These are phyloP conservation scores for Fomitopsis palustris DNA, from an alignment of 1,284 basidiomycete genomes.

Conservation along the genomic window DNA sequence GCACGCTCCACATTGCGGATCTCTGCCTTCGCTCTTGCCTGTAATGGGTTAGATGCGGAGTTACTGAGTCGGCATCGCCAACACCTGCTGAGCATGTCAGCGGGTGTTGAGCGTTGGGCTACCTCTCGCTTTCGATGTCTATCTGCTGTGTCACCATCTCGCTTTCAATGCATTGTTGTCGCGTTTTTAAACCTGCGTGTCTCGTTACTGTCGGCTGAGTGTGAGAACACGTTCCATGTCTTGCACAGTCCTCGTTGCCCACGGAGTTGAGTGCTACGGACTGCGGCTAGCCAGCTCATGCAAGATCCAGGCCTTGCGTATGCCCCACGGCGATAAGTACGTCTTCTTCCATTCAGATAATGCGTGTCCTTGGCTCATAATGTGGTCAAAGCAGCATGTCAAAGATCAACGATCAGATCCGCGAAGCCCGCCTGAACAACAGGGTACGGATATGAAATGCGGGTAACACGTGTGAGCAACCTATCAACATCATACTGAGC, in stretches of 20 bases:
- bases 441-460: background rate
- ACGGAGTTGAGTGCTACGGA: background rate
- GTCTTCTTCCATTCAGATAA: too few species aligned
- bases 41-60: background rate
- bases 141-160: background rate
- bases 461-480: background rate
- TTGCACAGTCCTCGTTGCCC: background rate
- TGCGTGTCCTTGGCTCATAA: too few species aligned
- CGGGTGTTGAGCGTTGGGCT: background rate
- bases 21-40: background rate
- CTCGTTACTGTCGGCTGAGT: background rate
- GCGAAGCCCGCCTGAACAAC: background rate
- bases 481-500: background rate
- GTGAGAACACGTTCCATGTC: background rate
- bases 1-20: background rate
- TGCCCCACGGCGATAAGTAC: too few species aligned
- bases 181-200: background rate
- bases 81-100: background rate
- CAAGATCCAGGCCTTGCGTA: too few species aligned
- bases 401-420: too few species aligned
- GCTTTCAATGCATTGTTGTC: background rate
- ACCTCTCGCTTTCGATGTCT: background rate
- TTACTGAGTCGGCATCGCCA: background rate
- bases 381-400: too few species aligned
- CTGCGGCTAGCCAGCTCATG: too few species aligned